Evolutionary conservation across 164 flowering plant genomes (phyloP).

Genomic region (Liriodendron chinense): DNA sequence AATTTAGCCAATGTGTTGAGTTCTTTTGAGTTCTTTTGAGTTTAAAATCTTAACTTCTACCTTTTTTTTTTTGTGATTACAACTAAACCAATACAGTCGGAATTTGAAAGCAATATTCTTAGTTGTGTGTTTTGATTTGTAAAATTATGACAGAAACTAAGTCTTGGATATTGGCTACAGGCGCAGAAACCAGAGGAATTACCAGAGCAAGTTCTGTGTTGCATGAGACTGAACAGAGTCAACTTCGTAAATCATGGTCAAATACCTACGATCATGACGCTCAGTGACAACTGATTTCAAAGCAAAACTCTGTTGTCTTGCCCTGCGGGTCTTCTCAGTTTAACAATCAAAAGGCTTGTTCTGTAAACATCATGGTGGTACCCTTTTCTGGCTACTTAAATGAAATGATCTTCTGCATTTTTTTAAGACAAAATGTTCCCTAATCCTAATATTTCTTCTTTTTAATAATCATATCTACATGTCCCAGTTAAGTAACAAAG

Average conservation of each 20-base stretch:
- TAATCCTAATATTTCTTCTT: neutral
- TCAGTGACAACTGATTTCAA: conserved; percentile 25
- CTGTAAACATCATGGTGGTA: neutral
- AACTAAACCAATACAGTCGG: neutral
- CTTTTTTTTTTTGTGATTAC: neutral
- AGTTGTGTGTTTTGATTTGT: neutral
- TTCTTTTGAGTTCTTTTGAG: too few species aligned
- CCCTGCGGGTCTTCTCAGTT: neutral
- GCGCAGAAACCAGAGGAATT: conserved; percentile 92
- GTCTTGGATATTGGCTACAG: conserved; percentile 29
- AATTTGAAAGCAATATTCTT: neutral
- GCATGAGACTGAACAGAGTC: conserved; percentile 74
- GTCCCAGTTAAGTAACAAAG: neutral
- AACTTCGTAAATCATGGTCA: conserved; percentile 81
- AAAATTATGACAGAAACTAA: neutral
- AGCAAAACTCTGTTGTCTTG: neutral
- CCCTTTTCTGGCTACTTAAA: neutral
- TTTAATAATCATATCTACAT: neutral
- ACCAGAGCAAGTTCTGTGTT: conserved; percentile 82
- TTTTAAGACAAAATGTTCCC: neutral
- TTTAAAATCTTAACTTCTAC: neutral
- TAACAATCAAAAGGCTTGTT: neutral
- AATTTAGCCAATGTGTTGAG: too few species aligned
- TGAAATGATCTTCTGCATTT: neutral
- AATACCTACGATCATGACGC: conserved; percentile 61